Base-by-base conservation (phyloP, 1,284 basidiomycete species). In the Chiua sp. region DNA sequence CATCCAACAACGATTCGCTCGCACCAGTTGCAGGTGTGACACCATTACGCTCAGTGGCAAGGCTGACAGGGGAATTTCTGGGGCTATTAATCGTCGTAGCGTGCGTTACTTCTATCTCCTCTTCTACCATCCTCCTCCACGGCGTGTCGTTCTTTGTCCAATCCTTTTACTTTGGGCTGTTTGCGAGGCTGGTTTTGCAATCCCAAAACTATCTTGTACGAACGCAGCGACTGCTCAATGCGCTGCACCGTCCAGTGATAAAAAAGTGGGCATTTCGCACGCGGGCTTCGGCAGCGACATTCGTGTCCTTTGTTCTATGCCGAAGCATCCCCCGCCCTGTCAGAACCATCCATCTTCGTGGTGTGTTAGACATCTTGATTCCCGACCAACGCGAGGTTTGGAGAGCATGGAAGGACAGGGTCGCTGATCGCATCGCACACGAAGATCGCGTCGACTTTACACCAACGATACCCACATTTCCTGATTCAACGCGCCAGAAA, bases 121-220 rank as follows among this genome's bases (percentile, higher is more conserved):
- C 66, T 5, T 2, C 39, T 15, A 50, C 47, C 22, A 55, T 68
- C 32, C 10, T 56, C 1, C 57, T 66, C 33, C 55, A 60, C 13
- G 57, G 61, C 8, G 49, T 42, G 18, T 64, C 51, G 16, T 57
- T 59, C 49, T 54, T 67, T 42, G 20, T 61, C 20, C 62, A 65
- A 22, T 39, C 49, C 18, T 49, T 33, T 23, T 69, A 62, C 65
- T 59, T 69, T 57, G 58, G 47, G 30, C 51, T 62, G 47, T 62
- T 61, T 12, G 61, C 66, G 11, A 63, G 53, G 48, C 64, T 67
- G 16, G 55, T 59, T 37, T 52, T 59, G 53, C 62, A 54, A 56
- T 69, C 65, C 23, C 65, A 58, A 58, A 65, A 65, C 18, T 65
- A 65, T 35, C 55, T 15, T 7, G 63, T 69, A 11, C 67, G 65